Base-by-base conservation (phyloP, 2,329 filamentous ascomycete genomes). In the Monilinia vaccinii-corymbosi region DNA sequence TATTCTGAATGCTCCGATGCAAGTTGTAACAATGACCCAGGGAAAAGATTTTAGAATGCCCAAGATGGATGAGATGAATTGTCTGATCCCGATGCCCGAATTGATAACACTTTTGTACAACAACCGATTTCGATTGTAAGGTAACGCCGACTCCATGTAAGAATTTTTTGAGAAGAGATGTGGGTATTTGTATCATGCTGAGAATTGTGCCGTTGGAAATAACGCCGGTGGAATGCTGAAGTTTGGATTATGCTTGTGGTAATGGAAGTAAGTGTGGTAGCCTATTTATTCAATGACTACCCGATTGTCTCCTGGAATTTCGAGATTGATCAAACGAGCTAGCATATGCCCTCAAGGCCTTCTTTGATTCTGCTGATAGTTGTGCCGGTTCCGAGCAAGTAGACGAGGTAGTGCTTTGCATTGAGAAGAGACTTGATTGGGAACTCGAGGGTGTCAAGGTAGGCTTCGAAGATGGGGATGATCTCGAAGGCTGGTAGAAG, bases 341-440 rank as follows among this genome's bases (percentile, higher is more conserved):
- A 66, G 89, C 89, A 74, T 97, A 97, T 66, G 88, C 87, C 71
- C 87, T 85, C 40, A 97, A 82, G 73, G 96, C 91, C 73, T 83
- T 85, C 69, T 84, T 85, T 32, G 89, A 86, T 73, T 88, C 87
- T 65, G 89, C 85, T 4, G 91, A 91, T 65, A 96, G 78, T 51
- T 81, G 78, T 47, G 73, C 73, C 25, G 75, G 73, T 60, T 84
- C 82, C 67, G 79, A 78, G 25, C 73, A 73, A 58, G 77, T 75
- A 60, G 81, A 82, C 31, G 80, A 74, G 58, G 77, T 79, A 56
- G 77, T 79, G 73, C 86, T 89, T 66, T 83, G 82, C 70, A 92
- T 82, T 32, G 91, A 96, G 71, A 86, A 89, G 58, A 96, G 82
- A 71, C 90, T 95, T 67, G 87, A 88, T 72, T 92, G 86, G 28